Evolutionary conservation across 2,329 filamentous ascomycete species (phyloP).

Genomic region (Verticillium klebahnii): DNA sequence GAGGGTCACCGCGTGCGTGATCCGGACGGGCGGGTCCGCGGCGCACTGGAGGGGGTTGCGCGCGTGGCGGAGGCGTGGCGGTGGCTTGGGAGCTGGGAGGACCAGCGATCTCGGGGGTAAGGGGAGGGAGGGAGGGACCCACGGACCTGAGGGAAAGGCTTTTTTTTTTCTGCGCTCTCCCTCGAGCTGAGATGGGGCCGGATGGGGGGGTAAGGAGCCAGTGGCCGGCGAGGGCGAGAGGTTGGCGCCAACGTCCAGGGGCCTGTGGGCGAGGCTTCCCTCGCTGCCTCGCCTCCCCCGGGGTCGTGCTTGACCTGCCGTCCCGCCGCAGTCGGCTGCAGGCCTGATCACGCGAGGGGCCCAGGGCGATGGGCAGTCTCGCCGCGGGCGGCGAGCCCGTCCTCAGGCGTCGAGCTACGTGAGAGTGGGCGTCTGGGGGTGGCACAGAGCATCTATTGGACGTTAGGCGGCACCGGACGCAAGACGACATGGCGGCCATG

Average conservation of each 20-base stretch:
- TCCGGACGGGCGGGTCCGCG: conserved; percentile 52
- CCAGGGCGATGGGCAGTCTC: neutral
- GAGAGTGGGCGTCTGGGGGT: neutral
- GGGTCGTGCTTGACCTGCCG: neutral
- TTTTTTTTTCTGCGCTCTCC: neutral
- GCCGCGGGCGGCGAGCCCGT: neutral
- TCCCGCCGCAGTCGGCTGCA: neutral
- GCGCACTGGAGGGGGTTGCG: conserved; percentile 54
- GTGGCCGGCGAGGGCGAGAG: neutral
- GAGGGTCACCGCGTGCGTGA: conserved; percentile 55
- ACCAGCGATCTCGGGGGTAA: conserved; percentile 28
- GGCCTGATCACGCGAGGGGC: neutral
- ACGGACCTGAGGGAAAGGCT: conserved; percentile 13
- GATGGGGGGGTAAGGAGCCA: neutral
- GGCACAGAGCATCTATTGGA: conserved; percentile 8
- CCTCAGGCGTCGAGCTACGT: conserved; percentile 1
- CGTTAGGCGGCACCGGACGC: conserved; percentile 7
- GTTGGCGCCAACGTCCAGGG: neutral
- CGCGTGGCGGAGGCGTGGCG: conserved; percentile 57
- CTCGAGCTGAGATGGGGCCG: neutral
- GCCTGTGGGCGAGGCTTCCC: neutral
- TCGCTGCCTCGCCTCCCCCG: neutral
- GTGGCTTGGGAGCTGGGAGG: conserved; percentile 67
- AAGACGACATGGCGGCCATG: conserved; percentile 13
- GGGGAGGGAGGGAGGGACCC: neutral